Conservation (phyloP, 345 rosid species). For the Hypericum androsaemum region DNA sequence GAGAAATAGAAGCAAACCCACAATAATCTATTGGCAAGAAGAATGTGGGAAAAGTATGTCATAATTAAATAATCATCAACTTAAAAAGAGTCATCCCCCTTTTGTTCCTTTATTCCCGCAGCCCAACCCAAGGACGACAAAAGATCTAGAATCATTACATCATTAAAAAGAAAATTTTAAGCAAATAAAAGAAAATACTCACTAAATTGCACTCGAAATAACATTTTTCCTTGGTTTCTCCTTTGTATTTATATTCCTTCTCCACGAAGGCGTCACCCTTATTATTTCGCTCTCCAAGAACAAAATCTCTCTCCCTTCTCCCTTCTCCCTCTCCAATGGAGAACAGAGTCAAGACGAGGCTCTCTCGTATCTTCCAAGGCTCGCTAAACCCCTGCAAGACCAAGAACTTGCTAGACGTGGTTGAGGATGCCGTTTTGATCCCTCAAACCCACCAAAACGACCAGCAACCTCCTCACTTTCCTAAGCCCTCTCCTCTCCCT, state of each 20-base stretch:
- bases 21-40: background rate
- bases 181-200: too few relatives aligned
- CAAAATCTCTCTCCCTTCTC: background rate
- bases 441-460: slow-evolving; percentile 10
- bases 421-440: slow-evolving; percentile 30
- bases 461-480: slow-evolving; percentile 7
- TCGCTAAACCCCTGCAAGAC: slow-evolving; percentile 35
- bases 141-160: too few relatives aligned
- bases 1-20: too few relatives aligned
- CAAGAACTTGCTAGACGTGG: slow-evolving; percentile 48
- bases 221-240: too few relatives aligned
- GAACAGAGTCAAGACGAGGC: slow-evolving; percentile 41
- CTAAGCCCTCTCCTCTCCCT: slow-evolving; percentile 26
- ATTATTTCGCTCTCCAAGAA: background rate
- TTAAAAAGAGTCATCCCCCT: slow-evolving; percentile 2
- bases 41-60: background rate
- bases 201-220: too few relatives aligned
- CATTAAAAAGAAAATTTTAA: too few relatives aligned
- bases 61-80: slow-evolving; percentile 15
- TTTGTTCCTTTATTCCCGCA: slow-evolving; percentile 1
- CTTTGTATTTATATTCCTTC: too few relatives aligned
- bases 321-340: slow-evolving; percentile 33
- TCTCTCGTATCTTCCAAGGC: slow-evolving; percentile 31
- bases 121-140: slow-evolving; percentile 17
- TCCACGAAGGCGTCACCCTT: background rate